A percentile compares a stretch with the other conserved stretches of the same genome.
phyloP scores from a whole-genome alignment of 2,329 filamentous ascomycete species.

The Aureobasidium leucospermi region DNA sequence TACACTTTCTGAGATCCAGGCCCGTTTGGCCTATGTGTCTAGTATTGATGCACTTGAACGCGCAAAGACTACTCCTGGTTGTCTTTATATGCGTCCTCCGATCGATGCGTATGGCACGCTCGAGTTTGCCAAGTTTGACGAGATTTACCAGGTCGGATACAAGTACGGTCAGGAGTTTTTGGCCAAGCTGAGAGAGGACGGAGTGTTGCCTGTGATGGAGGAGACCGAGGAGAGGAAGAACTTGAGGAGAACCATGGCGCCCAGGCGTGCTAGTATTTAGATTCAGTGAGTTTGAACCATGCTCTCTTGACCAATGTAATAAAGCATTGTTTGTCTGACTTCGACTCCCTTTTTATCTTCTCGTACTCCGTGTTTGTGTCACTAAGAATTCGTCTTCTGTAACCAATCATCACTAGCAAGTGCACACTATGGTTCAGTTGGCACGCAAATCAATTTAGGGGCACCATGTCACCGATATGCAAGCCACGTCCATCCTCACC shows the following conservation, averaged over 20 bases:
- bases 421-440: no score
- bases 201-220: conserved; percentile 55
- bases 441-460: no score
- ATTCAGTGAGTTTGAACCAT: neutral
- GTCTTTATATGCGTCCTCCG: conserved; percentile 92
- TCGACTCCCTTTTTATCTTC: no score
- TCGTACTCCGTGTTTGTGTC: no score
- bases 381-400: no score
- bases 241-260: conserved; percentile 46
- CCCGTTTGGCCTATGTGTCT: conserved; percentile 85
- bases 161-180: conserved; percentile 76
- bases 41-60: conserved; percentile 90
- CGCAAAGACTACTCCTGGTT: conserved; percentile 84
- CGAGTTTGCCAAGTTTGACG: conserved; percentile 96
- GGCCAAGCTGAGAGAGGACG: conserved; percentile 67
- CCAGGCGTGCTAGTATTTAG: conserved; percentile 42
- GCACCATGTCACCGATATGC: no score
- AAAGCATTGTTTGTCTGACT: no score
- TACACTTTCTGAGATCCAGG: conserved; percentile 92
- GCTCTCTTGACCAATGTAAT: no score
- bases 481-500: no score
- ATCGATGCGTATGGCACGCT: conserved; percentile 90
- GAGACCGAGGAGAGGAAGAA: conserved; percentile 46
- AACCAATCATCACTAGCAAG: no score
- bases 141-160: conserved; percentile 88